A percentile compares a stretch with the other conserved stretches of the same genome.
phyloP scores from a whole-genome alignment of 2,329 filamentous ascomycete species.

The Colletotrichum simmondsii region DNA sequence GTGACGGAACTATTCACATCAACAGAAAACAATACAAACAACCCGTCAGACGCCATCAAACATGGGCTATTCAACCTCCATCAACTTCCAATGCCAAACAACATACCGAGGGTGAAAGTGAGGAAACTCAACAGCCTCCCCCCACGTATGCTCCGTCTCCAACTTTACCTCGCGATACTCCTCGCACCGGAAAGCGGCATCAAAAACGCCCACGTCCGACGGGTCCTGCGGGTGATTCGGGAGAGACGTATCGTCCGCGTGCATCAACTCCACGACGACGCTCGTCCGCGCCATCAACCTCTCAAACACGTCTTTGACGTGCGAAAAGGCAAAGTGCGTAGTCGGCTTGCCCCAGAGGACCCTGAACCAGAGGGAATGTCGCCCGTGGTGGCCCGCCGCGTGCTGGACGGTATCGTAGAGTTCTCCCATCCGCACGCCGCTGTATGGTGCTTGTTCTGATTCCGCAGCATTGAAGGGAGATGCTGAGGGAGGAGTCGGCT shows the following conservation, averaged over 20 bases:
- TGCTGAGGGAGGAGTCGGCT: not conserved
- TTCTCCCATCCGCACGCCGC: constrained; percentile 35
- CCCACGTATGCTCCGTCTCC: not conserved
- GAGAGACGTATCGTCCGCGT: constrained; percentile 23
- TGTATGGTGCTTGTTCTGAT: not conserved
- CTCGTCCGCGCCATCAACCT: constrained; percentile 14
- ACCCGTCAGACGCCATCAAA: not conserved
- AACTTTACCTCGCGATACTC: constrained; percentile 8
- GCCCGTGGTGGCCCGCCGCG: constrained; percentile 21
- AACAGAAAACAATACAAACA: not conserved
- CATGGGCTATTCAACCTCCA: not conserved
- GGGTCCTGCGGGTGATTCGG: constrained; percentile 28
- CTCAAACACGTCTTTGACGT: constrained; percentile 12
- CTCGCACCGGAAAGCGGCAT: constrained; percentile 23
- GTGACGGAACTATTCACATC: not conserved
- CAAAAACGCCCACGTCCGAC: constrained; percentile 13
- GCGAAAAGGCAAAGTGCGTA: constrained; percentile 7
- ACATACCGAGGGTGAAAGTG: constrained; percentile 13
- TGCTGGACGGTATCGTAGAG: constrained; percentile 35
- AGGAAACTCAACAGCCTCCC: constrained; percentile 11
- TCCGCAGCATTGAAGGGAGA: not conserved
- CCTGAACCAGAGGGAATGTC: constrained; percentile 28
- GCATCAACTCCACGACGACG: constrained; percentile 31
- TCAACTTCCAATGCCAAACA: constrained; percentile 28
- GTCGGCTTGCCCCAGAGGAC: constrained; percentile 21